Conservation (phyloP, 768 basidiomycete species). For the Amanita muscaria region DNA sequence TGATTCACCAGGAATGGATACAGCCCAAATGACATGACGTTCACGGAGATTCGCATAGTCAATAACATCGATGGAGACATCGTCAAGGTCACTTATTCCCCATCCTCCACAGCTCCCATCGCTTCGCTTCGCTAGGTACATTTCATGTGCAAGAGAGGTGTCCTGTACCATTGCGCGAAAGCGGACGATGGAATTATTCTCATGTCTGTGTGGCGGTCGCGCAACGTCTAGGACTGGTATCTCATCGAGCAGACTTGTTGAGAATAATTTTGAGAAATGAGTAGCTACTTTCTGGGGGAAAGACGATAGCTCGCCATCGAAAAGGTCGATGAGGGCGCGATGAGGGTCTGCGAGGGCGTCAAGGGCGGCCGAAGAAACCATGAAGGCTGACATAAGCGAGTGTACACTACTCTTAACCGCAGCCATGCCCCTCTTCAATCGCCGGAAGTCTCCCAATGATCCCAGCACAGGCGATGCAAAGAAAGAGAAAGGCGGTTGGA, state of each 20-base stretch:
- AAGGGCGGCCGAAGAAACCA: conserved; percentile 4
- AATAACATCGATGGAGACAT: conserved; percentile 19
- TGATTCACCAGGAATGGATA: conserved; percentile 62
- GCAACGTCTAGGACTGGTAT: conserved; percentile 47
- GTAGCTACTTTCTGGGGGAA: conserved; percentile 5
- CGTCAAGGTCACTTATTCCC: conserved; percentile 42
- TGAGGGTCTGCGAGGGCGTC: conserved; percentile 7
- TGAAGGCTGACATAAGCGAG: conserved; percentile 4
- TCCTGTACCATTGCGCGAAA: conserved; percentile 81
- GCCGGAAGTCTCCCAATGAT: conserved; percentile 32
- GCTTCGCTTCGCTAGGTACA: conserved; percentile 50
- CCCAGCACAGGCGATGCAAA: conserved; percentile 44
- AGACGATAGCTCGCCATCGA: conserved; percentile 3
- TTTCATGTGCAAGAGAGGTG: conserved; percentile 61
- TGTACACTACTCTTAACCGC: conserved; percentile 4
- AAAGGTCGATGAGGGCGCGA: neutral
- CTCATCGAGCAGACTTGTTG: conserved; percentile 23
- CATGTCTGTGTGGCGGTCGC: conserved; percentile 40
- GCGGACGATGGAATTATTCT: conserved; percentile 50
- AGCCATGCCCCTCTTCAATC: conserved; percentile 50
- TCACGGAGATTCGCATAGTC: conserved; percentile 51
- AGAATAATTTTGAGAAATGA: neutral
- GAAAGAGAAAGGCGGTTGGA: conserved; percentile 84
- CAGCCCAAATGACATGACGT: conserved; percentile 60
- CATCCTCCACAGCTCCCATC: conserved; percentile 58